Base-by-base conservation (phyloP, 106 monocot species). In the Chionographis japonica region DNA sequence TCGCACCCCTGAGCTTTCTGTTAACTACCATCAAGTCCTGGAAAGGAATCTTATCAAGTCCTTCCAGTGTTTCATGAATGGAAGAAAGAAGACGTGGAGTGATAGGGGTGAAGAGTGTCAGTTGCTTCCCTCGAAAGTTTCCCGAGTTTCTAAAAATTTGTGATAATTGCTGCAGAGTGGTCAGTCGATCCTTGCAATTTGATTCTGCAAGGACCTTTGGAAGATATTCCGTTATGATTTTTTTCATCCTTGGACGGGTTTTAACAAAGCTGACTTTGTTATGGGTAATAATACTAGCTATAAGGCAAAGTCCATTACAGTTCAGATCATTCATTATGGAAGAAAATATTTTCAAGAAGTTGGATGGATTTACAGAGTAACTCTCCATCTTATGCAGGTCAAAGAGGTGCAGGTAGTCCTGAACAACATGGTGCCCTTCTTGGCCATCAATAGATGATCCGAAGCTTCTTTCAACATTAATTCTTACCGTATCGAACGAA, bases 21-120 rank as follows among this genome's bases (percentile, higher is more conserved):
- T 74, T 62, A 78, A 89, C 79, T 50, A 84, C 84, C 72, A 68
- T 10, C 37, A 97, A 65, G 67, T 73, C 84, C 66, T 68, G 68
- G 52, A 54, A 4, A 14, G 88, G 79, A 78, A 92, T 65, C 20
- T 59, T 69, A 62, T 78, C 77, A 70, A 92, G 74, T 50, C 46
- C 15, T 12, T 75, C 57, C 56, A 97, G 65, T 3, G 58, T 68
- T 39, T 83, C 76, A n/a, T 38, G 6, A 50, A 92, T 77, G 49
- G 92, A 74, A 46, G 79, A 43, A 41, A 63, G 36, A 69, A 87
- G 68, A 72, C 58, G 19, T 50, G 73, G 49, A 69, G 70, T 65
- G 4, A 74, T 14, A 40, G 80, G 77, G 54, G 87, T 83, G 12
- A 59, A 27, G 18, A 82, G 17, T 14, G 14, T 72, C 60, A 74